Evolutionary conservation across 257 asterid species (phyloP).

Genomic region (Nicotiana paniculata): DNA sequence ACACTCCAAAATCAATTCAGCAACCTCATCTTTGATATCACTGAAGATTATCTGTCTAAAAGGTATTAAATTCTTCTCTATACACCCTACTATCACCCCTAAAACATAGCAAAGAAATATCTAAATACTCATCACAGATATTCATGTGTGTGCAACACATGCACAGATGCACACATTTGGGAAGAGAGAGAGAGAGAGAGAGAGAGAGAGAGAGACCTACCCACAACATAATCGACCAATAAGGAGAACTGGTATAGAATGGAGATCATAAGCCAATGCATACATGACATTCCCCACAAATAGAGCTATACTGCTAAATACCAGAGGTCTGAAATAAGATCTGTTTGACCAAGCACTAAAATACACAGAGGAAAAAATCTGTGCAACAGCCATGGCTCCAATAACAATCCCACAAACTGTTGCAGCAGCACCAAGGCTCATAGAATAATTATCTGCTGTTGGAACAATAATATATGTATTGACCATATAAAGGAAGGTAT

Average conservation of each 20-base stretch:
- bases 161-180: not conserved
- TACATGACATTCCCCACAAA: slow-evolving; percentile 67
- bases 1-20: not conserved
- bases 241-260: slow-evolving; percentile 63
- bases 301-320: slow-evolving; percentile 87
- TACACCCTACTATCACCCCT: not conserved
- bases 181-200: not conserved
- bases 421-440: slow-evolving; percentile 96
- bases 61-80: not conserved
- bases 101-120: not conserved
- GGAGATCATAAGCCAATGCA: slow-evolving; percentile 83
- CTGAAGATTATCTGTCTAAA: not conserved
- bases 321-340: slow-evolving; percentile 82
- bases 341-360: slow-evolving; percentile 99
- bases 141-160: not conserved
- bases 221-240: slow-evolving; percentile 88
- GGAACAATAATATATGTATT: slow-evolving; percentile 97
- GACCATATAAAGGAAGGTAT: slow-evolving; percentile 95
- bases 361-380: slow-evolving; percentile 92
- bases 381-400: slow-evolving; percentile 99
- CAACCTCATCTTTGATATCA: not conserved
- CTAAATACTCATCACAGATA: not conserved
- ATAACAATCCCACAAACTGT: slow-evolving; percentile 98
- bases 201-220: slow-evolving; percentile 37
- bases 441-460: slow-evolving; percentile 96